Evolutionary conservation across 352 stramenopile species (phyloP), one percentile per base, ranked within the genome.

Genomic region (Globisporangium spinosum): DNA sequence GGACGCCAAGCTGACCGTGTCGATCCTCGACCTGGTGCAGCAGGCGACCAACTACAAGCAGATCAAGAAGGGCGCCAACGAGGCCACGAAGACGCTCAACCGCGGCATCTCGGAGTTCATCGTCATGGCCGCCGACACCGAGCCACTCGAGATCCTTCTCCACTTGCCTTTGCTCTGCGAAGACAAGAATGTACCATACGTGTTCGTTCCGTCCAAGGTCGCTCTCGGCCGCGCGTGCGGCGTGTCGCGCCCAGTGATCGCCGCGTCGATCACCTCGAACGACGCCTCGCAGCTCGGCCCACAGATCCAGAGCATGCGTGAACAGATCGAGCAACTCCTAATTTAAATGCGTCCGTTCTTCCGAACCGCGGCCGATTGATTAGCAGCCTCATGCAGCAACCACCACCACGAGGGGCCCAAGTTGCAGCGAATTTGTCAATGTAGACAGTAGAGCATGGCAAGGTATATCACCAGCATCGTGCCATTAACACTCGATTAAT

Each of bases 61-160:
- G 84, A 98, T 99, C 72, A 99, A 99, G 85, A 99, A 99, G 88
- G 98, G 98, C 62, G 98, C 98, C 64, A 99, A 99, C 86, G 98
- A 99, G 75, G 98, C 98, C 71, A 99, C 98, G 75, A 99, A 99
- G 87, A 99, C 98, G 23, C 80, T 99, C 62, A 99, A 99, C 87
- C 95, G 98, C 66, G 98, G 98, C 69, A 99, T 99, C 80, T 98
- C 93, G 60, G 98, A 99, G 85, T 98, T 99, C 75, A 99, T 99
- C 78, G 92, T 99, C 77, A 99, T 99, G 97, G 92, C 97, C 45
- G 98, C 98, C 34, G 98, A 99, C 87, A 98, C 98, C 23, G 97
- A 99, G 82, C 98, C 98, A 7, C 93, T 99, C 70, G 98, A 99
- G 80, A 99, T 99, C 83, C 83, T 99, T 68, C 90, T 99, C 53